A percentile compares a stretch with the other conserved stretches of the same genome.
Evolutionary conservation across 2,329 filamentous ascomycete species (phyloP).

Genomic region (Aspergillus niger): DNA sequence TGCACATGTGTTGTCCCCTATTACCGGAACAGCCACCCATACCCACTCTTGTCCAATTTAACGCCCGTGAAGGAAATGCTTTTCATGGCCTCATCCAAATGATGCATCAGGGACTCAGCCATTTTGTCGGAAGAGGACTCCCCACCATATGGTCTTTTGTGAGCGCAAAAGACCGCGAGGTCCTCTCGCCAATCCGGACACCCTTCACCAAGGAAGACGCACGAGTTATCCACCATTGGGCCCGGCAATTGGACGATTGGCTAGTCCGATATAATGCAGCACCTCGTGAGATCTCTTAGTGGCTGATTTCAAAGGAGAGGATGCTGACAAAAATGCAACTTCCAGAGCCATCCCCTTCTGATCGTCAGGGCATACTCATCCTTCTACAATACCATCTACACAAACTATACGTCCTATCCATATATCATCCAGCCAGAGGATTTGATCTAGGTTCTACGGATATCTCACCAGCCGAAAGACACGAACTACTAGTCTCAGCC

Average conservation of each 20-base stretch:
- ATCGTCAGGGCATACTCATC: slow-evolving; percentile 33
- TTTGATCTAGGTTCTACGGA: slow-evolving; percentile 31
- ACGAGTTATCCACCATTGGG: slow-evolving; percentile 33
- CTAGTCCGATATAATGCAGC: slow-evolving; percentile 32
- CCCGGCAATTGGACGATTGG: slow-evolving; percentile 32
- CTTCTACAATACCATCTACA: slow-evolving; percentile 35
- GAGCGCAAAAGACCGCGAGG: slow-evolving; percentile 21
- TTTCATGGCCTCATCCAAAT: slow-evolving; percentile 32
- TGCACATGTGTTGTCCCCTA: slow-evolving; percentile 34
- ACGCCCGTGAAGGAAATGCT: slow-evolving; percentile 26
- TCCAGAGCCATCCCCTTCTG: slow-evolving; percentile 30
- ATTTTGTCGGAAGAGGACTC: slow-evolving; percentile 32
- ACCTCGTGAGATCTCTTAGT: slow-evolving; percentile 21
- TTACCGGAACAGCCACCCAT: slow-evolving; percentile 28
- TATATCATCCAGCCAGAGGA: slow-evolving; percentile 33
- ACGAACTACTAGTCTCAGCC: slow-evolving; percentile 33
- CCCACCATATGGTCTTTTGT: slow-evolving; percentile 34
- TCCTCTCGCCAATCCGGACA: slow-evolving; percentile 13
- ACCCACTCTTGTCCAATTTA: slow-evolving; percentile 21
- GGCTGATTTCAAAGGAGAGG: background rate
- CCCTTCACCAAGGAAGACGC: slow-evolving; percentile 31
- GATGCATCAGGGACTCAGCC: slow-evolving; percentile 34
- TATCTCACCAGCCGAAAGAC: slow-evolving; percentile 28
- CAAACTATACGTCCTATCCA: slow-evolving; percentile 34
- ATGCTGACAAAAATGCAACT: too few relatives aligned